These are phyloP conservation scores for Lotus japonicus DNA, from an alignment of 306 rosid genomes.

Conservation along the genomic window DNA sequence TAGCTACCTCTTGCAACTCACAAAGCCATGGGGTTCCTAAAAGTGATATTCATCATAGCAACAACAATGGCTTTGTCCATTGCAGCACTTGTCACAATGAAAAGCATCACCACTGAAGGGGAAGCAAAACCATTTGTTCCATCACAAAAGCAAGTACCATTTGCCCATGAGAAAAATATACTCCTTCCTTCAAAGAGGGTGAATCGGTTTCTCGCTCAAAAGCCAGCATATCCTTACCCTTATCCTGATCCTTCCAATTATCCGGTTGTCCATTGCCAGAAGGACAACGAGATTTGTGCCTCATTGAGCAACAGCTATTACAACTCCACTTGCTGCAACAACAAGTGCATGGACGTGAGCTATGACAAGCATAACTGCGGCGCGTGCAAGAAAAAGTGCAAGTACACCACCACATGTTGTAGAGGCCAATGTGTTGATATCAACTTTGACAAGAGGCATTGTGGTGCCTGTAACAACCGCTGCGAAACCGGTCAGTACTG, in stretches of 20 bases:
- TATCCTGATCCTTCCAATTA: too few species aligned
- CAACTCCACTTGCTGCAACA: constrained; percentile 67
- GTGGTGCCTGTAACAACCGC: constrained; percentile 53
- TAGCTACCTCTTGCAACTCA: background rate
- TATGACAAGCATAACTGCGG: constrained; percentile 63
- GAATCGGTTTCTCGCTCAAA: constrained; percentile 47
- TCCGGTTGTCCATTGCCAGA: constrained; percentile 34
- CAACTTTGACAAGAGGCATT: constrained; percentile 67
- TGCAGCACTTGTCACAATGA: constrained; percentile 32
- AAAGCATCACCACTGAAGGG: background rate
- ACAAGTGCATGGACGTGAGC: constrained; percentile 57
- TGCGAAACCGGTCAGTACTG: constrained; percentile 41
- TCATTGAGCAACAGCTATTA: background rate
- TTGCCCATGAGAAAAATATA: background rate
- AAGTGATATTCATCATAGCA: constrained; percentile 45
- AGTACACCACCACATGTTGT: constrained; percentile 58
- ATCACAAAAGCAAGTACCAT: too few species aligned
- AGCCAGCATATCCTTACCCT: background rate
- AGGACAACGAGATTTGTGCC: constrained; percentile 48
- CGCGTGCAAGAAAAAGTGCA: constrained; percentile 61
- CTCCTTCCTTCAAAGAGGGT: constrained; percentile 48
- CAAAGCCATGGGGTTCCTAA: constrained; percentile 63
- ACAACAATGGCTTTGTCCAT: constrained; percentile 78
- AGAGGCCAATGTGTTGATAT: constrained; percentile 59
- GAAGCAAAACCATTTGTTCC: background rate